Evolutionary conservation across 805 yeast species (phyloP).

Genomic region (Wickerhamiella australiensis): DNA sequence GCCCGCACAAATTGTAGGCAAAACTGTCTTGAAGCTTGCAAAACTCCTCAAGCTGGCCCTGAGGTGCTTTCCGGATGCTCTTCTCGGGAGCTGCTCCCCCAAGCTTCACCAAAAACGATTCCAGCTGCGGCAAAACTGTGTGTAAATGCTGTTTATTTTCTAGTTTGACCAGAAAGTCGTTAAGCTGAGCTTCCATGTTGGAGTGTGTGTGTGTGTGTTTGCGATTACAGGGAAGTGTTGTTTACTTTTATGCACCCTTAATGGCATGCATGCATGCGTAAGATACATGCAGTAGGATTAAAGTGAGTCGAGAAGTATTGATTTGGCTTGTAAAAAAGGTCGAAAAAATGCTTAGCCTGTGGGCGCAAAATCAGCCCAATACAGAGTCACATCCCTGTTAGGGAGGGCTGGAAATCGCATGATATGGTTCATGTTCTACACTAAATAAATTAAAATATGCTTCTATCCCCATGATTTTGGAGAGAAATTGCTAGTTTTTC

Average conservation of each 20-base stretch:
- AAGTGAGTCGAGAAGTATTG: too few relatives aligned
- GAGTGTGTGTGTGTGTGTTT: not conserved
- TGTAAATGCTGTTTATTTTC: not conserved
- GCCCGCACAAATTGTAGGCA: slow-evolving; percentile 38
- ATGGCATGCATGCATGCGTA: not conserved
- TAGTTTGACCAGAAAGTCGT: not conserved
- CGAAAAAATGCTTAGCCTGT: too few relatives aligned
- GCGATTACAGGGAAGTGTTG: not conserved
- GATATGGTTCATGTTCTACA: too few relatives aligned
- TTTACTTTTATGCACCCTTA: slow-evolving; percentile 8
- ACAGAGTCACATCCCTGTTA: too few relatives aligned
- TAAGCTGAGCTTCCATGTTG: slow-evolving; percentile 5
- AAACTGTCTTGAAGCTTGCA: slow-evolving; percentile 40
- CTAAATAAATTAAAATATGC: not conserved
- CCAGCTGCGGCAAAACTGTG: not conserved
- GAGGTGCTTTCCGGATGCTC: slow-evolving; percentile 2
- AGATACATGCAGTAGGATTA: too few relatives aligned
- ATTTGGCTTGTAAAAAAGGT: too few relatives aligned
- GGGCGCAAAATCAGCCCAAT: too few relatives aligned
- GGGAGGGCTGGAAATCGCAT: too few relatives aligned
- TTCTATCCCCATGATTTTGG: not conserved
- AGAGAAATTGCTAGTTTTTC: not conserved
- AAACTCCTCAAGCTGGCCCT: slow-evolving; percentile 27
- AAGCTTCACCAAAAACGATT: not conserved
- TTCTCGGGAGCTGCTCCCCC: not conserved